Conservation (phyloP, 1,139 yeast species). For the Candida mesenterica region DNA sequence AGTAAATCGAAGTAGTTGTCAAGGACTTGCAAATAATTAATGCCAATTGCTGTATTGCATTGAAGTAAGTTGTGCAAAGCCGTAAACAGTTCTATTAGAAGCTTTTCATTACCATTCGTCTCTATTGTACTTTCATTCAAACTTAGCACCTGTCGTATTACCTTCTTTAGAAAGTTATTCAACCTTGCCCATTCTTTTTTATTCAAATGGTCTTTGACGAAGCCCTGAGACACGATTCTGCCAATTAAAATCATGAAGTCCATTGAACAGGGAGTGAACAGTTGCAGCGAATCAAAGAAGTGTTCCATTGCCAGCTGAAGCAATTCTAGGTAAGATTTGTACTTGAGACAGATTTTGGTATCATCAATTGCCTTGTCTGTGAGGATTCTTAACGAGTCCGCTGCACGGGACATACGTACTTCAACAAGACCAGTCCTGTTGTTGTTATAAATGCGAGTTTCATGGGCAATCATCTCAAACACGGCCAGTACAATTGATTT, state of each 20-base stretch:
- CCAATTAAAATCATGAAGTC: conserved; percentile 33
- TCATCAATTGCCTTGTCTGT: conserved; percentile 23
- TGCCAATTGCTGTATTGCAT: conserved; percentile 25
- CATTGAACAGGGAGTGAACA: conserved; percentile 30
- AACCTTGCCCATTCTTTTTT: conserved; percentile 30
- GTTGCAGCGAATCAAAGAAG: conserved; percentile 17
- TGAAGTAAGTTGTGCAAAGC: conserved; percentile 26
- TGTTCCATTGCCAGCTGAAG: conserved; percentile 22
- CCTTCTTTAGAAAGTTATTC: conserved; percentile 20
- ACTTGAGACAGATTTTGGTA: conserved; percentile 23
- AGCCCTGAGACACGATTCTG: conserved; percentile 26
- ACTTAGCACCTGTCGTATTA: conserved; percentile 3
- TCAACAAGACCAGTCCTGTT: conserved; percentile 32
- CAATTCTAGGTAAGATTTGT: conserved; percentile 30
- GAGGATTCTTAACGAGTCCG: conserved; percentile 36
- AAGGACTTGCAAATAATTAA: conserved; percentile 20
- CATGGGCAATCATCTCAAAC: conserved; percentile 41
- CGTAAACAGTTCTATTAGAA: conserved; percentile 27
- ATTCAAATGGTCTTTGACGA: conserved; percentile 41
- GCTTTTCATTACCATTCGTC: conserved; percentile 20
- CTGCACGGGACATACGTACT: conserved; percentile 39
- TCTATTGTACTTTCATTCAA: conserved; percentile 4
- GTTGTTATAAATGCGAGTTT: conserved; percentile 33
- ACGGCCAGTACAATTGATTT: conserved; percentile 33
- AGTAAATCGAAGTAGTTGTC: conserved; percentile 23